Evolutionary conservation across 371 early-diverging fungal genomes (phyloP).

Genomic region (Cladochytrium tenue): DNA sequence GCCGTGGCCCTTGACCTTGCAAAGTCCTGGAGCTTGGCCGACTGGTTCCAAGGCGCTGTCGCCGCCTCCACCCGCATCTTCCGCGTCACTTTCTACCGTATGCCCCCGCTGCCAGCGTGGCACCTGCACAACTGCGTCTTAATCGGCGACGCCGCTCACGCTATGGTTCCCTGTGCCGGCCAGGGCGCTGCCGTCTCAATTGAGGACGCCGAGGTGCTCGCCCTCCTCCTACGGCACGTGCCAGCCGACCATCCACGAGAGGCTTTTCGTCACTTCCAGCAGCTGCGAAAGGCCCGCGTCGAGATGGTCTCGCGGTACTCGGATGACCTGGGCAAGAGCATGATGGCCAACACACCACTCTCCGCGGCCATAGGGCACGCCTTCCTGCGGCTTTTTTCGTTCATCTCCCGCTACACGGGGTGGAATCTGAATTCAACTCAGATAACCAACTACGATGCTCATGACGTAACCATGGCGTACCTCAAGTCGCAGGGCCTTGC

Average conservation of each 20-base stretch:
- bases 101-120: background rate
- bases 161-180: slow-evolving; percentile 31
- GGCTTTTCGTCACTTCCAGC: background rate
- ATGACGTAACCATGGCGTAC: background rate
- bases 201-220: slow-evolving; percentile 27
- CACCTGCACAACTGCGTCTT: slow-evolving; percentile 22
- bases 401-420: background rate
- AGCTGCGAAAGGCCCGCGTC: background rate
- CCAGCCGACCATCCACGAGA: background rate
- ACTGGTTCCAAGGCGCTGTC: background rate
- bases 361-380: background rate
- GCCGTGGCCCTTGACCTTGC: slow-evolving; percentile 1
- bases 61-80: slow-evolving; percentile 6
- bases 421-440: background rate
- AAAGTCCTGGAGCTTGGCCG: slow-evolving; percentile 6
- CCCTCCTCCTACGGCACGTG: slow-evolving; percentile 42
- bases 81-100: slow-evolving; percentile 8
- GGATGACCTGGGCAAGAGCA: background rate
- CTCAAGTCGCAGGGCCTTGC: background rate
- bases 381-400: background rate
- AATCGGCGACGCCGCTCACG: slow-evolving; percentile 35
- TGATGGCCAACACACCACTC: background rate
- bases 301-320: background rate
- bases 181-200: slow-evolving; percentile 30
- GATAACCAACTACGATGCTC: background rate